These are phyloP conservation scores for Geosmithia morbida DNA, from an alignment of 2,329 filamentous ascomycete genomes.

Conservation along the genomic window DNA sequence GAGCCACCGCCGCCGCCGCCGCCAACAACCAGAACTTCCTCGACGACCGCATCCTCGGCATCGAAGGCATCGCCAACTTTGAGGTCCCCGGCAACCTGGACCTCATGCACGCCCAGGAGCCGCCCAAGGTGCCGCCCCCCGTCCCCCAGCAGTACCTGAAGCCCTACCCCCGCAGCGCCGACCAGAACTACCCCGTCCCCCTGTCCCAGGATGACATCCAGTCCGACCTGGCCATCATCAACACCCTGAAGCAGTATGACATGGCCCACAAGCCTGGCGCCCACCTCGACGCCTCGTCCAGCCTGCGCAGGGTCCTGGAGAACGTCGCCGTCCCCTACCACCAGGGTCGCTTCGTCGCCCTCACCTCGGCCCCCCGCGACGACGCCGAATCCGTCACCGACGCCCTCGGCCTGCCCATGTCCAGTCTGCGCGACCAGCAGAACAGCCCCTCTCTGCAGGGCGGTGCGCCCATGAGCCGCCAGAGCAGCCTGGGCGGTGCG, in stretches of 20 bases:
- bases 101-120: constrained; percentile 37
- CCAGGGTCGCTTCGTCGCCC: constrained; percentile 32
- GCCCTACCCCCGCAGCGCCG: constrained; percentile 35
- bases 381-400: constrained; percentile 35
- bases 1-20: constrained; percentile 14
- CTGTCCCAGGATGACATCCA: constrained; percentile 36
- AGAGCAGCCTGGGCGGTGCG: constrained; percentile 38
- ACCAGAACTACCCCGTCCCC: constrained; percentile 39
- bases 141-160: constrained; percentile 45
- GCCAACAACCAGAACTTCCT: constrained; percentile 32
- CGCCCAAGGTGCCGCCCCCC: constrained; percentile 40
- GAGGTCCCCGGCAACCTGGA: constrained; percentile 44
- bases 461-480: constrained; percentile 37
- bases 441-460: constrained; percentile 14
- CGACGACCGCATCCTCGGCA: constrained; percentile 42
- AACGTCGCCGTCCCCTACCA: constrained; percentile 33
- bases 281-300: constrained; percentile 38
- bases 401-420: constrained; percentile 31
- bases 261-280: constrained; percentile 35
- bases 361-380: constrained; percentile 27
- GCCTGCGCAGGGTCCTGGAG: constrained; percentile 40
- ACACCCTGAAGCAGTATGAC: constrained; percentile 41
- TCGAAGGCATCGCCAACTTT: constrained; percentile 46
- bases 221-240: constrained; percentile 43
- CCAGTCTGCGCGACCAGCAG: constrained; percentile 28